A percentile compares a stretch with the other conserved stretches of the same genome.
Evolutionary conservation across 164 flowering plant species (phyloP).

Genomic region (Pachysandra terminalis): DNA sequence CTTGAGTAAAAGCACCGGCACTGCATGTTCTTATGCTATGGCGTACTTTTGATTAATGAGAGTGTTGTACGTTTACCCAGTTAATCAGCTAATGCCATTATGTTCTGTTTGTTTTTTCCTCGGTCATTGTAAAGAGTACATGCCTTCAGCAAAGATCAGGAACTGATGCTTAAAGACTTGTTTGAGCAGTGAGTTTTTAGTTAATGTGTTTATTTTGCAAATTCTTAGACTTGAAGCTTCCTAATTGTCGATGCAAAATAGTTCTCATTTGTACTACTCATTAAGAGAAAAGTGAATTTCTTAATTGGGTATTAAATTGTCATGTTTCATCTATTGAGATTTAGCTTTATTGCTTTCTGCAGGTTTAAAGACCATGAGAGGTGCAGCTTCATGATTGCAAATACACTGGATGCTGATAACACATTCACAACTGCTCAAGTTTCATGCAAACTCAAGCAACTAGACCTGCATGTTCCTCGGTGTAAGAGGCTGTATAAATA

Average conservation of each 20-base stretch:
- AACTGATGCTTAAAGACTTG: constrained; percentile 49
- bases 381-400: constrained; percentile 86
- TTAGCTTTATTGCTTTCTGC: constrained; percentile 16
- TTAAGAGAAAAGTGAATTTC: background rate
- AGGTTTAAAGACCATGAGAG: constrained; percentile 80
- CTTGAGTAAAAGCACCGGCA: too few species aligned
- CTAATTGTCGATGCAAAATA: too few species aligned
- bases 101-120: background rate
- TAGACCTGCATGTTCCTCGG: constrained; percentile 55
- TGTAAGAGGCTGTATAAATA: constrained; percentile 26
- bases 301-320: background rate
- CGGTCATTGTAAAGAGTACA: constrained; percentile 53
- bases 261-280: too few species aligned
- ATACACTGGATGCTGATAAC: constrained; percentile 57
- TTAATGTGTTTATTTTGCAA: constrained; percentile 2
- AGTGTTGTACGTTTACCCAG: background rate
- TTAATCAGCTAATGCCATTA: constrained; percentile 7
- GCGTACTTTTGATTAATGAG: too few species aligned
- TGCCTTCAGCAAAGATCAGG: constrained; percentile 71
- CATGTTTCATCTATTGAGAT: constrained; percentile 3
- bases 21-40: too few species aligned
- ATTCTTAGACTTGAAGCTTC: background rate
- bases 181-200: constrained; percentile 71
- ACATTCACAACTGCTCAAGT: constrained; percentile 61
- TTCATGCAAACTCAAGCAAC: constrained; percentile 76